Evolutionary conservation across 2,329 filamentous ascomycete genomes (phyloP), one percentile per base, ranked within the genome.

Genomic region (Elsinoe ampelina): DNA sequence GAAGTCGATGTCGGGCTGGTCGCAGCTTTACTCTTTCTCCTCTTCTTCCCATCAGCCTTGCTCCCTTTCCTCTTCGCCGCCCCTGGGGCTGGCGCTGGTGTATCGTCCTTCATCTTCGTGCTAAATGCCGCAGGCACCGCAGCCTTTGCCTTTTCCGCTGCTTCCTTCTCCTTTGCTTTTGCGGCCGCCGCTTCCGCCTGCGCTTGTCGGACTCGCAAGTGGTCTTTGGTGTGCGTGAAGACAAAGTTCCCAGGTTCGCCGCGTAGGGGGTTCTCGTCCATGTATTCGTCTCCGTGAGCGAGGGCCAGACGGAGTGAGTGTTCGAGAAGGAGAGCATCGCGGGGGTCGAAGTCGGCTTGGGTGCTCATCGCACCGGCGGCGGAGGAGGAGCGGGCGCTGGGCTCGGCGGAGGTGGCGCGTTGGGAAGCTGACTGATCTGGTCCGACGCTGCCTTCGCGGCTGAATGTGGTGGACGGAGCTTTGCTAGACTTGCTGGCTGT

Each of bases 231-330:
- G 34, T 71, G 70, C 3, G 75, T 74, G 61, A 84, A 75, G 55
- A 81, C 78, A 62, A 85, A 84, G 3, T 76, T 77, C 30, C 82
- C 82, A 0, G 83, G 82, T 64, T 85, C 82, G 48, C 82, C 82
- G 6, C 78, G 72, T 12, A 85, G 69, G 0, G 82, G 81, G 59
- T 79, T 82, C 63, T 84, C 81, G 65, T 85, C 82, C 72, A 81
- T 81, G 68, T 76, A 85, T 60, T 85, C 82, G 61, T 81, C 76
- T 12, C 76, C 79, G 63, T 80, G 83, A 6, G 70, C 70, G 11
- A 78, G 70, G 26, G 65, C 61, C 56, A 66, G 61, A 5, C 59
- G 50, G 2, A 71, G 54, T 13, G 62, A 65, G 34, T 67, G 60
- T 20, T 77, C 75, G 34, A 83, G 71, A 35, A 66, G 69, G 54